These are phyloP conservation scores for Hanseniaspora guilliermondii DNA, from an alignment of 805 yeast genomes.

Conservation along the genomic window DNA sequence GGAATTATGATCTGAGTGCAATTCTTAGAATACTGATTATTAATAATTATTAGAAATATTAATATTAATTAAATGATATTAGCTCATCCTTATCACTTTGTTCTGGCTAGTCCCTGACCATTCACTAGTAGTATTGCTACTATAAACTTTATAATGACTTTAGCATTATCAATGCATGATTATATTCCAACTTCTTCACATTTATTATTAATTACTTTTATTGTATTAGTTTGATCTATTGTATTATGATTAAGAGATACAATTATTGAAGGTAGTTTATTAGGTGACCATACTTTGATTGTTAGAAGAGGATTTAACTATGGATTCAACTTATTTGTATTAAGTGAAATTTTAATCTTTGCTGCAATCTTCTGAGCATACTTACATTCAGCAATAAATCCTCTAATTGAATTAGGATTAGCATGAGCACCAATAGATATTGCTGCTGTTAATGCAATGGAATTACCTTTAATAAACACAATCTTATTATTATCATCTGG, in stretches of 20 bases:
- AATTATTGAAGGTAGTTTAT: constrained; percentile 20
- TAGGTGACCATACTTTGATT: constrained; percentile 23
- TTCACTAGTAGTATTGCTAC: constrained; percentile 20
- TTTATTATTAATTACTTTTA: constrained; percentile 16
- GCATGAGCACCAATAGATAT: constrained; percentile 23
- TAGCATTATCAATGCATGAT: constrained; percentile 22
- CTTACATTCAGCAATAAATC: constrained; percentile 22
- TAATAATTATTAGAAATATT: not conserved
- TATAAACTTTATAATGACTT: constrained; percentile 21
- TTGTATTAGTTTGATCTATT: constrained; percentile 17
- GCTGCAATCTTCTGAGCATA: constrained; percentile 20
- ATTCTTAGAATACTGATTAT: not conserved
- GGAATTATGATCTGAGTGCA: not conserved
- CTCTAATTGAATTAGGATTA: constrained; percentile 21
- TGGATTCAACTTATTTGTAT: constrained; percentile 19
- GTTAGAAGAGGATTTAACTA: constrained; percentile 20
- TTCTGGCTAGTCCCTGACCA: constrained; percentile 19
- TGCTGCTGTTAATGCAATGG: constrained; percentile 19
- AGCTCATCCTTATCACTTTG: constrained; percentile 15
- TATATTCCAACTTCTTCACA: constrained; percentile 16
- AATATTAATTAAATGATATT: not conserved
- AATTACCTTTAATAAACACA: constrained; percentile 25
- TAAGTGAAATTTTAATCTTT: constrained; percentile 20
- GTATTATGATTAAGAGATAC: constrained; percentile 23
- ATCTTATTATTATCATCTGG: constrained; percentile 24